Evolutionary conservation across 768 basidiomycete species (phyloP).

Genomic region (Lactarius trivialis): DNA sequence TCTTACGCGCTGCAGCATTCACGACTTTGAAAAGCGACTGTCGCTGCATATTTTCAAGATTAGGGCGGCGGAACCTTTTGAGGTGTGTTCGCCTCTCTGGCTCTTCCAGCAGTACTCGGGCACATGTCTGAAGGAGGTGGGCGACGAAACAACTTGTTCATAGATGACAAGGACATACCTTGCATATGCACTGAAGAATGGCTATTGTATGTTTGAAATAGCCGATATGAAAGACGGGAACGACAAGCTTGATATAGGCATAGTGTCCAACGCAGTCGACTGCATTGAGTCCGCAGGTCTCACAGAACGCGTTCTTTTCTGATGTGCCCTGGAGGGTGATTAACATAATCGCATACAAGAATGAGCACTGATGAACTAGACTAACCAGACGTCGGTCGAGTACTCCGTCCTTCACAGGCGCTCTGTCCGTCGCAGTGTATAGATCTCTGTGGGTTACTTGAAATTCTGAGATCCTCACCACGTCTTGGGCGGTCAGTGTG

Average conservation of each 20-base stretch:
- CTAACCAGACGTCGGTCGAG: slow-evolving; percentile 85
- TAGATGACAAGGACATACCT: slow-evolving; percentile 44
- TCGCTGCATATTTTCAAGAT: slow-evolving; percentile 89
- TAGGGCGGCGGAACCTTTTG: slow-evolving; percentile 83
- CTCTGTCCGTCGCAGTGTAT: slow-evolving; percentile 76
- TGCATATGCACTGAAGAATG: slow-evolving; percentile 95
- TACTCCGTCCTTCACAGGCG: slow-evolving; percentile 87
- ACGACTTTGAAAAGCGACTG: slow-evolving; percentile 78
- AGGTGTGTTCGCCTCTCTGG: slow-evolving; percentile 78
- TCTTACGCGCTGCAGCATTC: slow-evolving; percentile 81
- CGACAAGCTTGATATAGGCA: slow-evolving; percentile 93
- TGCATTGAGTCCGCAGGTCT: slow-evolving; percentile 87
- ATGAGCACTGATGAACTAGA: slow-evolving; percentile 27
- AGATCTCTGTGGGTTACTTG: slow-evolving; percentile 91
- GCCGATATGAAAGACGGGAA: slow-evolving; percentile 97
- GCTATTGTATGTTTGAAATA: slow-evolving; percentile 95
- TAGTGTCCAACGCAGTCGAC: slow-evolving; percentile 98
- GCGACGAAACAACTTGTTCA: slow-evolving; percentile 5
- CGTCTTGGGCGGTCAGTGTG: slow-evolving; percentile 88
- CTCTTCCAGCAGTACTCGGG: slow-evolving; percentile 84
- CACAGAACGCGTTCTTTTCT: slow-evolving; percentile 87
- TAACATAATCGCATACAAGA: background rate
- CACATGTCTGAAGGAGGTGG: slow-evolving; percentile 58
- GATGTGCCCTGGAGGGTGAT: slow-evolving; percentile 68
- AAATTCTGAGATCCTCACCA: slow-evolving; percentile 93